Evolutionary conservation across 2,329 filamentous ascomycete species (phyloP).

Genomic region (Neofusicoccum laricinum): DNA sequence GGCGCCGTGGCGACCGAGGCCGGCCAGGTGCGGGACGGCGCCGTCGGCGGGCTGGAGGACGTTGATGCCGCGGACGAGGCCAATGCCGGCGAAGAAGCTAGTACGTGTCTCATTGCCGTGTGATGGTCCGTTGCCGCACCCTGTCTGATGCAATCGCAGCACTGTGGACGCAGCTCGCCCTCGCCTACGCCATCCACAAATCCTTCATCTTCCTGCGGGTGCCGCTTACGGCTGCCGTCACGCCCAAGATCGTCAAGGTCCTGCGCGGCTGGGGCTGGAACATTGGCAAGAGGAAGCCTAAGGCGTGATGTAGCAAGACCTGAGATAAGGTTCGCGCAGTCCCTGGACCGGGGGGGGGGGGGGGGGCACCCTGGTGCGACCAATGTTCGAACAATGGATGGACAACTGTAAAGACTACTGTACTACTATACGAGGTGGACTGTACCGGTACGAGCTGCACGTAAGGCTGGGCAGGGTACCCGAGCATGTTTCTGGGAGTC

Average conservation of each 20-base stretch:
- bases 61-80: slow-evolving; percentile 59
- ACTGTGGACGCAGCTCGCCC: slow-evolving; percentile 79
- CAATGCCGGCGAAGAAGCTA: slow-evolving; percentile 64
- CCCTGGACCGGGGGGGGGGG: no score
- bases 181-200: slow-evolving; percentile 97
- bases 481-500: not conserved
- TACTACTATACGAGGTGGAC: not conserved
- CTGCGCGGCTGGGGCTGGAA: slow-evolving; percentile 90
- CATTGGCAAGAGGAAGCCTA: slow-evolving; percentile 71
- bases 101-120: slow-evolving; percentile 50
- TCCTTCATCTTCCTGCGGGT: slow-evolving; percentile 96
- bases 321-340: not conserved
- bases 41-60: slow-evolving; percentile 38
- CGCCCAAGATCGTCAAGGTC: slow-evolving; percentile 89
- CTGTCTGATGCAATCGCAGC: slow-evolving; percentile 39
- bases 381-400: not conserved
- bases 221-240: slow-evolving; percentile 83
- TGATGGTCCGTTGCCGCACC: not conserved
- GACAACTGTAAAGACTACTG: not conserved
- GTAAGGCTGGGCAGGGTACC: not conserved
- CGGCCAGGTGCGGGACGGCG: slow-evolving; percentile 30
- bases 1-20: slow-evolving; percentile 37
- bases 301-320: slow-evolving; percentile 18
- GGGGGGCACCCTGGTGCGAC: not conserved
- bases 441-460: not conserved